Evolutionary conservation across 2,329 filamentous ascomycete species (phyloP), one percentile per base, ranked within the genome.

Genomic region (Exophiala sp.): DNA sequence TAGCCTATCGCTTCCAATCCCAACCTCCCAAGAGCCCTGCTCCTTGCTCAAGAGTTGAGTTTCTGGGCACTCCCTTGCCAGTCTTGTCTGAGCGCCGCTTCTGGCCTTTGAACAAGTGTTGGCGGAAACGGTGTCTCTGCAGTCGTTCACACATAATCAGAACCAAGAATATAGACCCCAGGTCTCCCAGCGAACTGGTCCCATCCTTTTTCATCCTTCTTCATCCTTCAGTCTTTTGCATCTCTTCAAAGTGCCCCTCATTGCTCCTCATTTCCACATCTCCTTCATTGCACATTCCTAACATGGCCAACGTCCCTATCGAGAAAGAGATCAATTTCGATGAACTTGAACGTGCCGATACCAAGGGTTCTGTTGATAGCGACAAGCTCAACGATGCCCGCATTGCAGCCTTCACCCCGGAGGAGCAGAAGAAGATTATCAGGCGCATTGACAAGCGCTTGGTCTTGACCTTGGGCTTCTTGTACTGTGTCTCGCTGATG

Each of bases 401-500:
- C 7, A 52, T 56, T 34, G 43, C 32, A 23, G 35, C 22, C 5
- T 53, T 50, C 40, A 56, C 41, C 22, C 73, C 73, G 0, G 67
- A 73, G 14, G 82, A 91, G 67, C 79, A 85, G 68, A 79, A 72
- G 63, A 76, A 70, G 37, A 86, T 93, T 61, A 80, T 88, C 39
- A 74, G 77, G 50, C 79, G 80, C 10, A 73, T 93, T 58, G 87
- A 94, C 66, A 70, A 73, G 24, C 79, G 82, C 2, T 70, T 86
- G 2, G 78, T 85, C 29, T 63, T 77, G 3, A 81, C 77, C 1
- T 77, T 82, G 3, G 82, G 82, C 14, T 64, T 76, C 57, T 76
- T 88, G 68, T 90, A 90, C 66, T 87, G 84, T 64, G 75, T 87
- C 59, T 85, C 79, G 56, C 70, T 91, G 53, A 86, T 91, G 81